Conservation (phyloP, 2,329 filamentous ascomycete species). For the Colletotrichum sp. region DNA sequence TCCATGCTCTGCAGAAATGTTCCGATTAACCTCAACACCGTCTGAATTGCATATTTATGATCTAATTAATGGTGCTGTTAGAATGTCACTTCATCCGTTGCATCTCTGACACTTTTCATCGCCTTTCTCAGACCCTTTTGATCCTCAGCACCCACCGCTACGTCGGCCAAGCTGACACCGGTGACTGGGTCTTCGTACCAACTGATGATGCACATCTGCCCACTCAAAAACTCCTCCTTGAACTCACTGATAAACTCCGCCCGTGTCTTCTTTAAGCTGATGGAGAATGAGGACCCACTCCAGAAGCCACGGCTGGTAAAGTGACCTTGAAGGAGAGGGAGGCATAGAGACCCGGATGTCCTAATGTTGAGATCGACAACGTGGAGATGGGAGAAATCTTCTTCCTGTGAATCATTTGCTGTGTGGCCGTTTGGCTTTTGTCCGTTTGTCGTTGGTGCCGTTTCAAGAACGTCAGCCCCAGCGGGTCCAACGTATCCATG, state of each 20-base stretch:
- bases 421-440: neutral
- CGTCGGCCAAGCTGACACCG: conserved; percentile 30
- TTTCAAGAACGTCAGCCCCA: conserved; percentile 37
- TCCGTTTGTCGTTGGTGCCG: conserved; percentile 9
- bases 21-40: neutral
- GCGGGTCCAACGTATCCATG: conserved; percentile 36
- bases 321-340: conserved; percentile 32
- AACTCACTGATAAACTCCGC: conserved; percentile 30
- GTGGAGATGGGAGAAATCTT: conserved; percentile 22
- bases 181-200: conserved; percentile 35
- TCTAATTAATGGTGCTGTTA: conserved; percentile 6
- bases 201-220: conserved; percentile 33
- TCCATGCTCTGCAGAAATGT: neutral
- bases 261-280: conserved; percentile 25
- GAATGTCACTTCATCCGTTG: conserved; percentile 33
- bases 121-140: conserved; percentile 22
- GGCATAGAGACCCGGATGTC: conserved; percentile 33
- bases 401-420: neutral
- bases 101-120: conserved; percentile 28
- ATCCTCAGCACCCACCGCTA: conserved; percentile 33
- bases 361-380: conserved; percentile 40
- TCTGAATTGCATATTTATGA: neutral
- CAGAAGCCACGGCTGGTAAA: conserved; percentile 30
- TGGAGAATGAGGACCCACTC: conserved; percentile 32
- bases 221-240: conserved; percentile 25